A percentile compares a stretch with the other conserved stretches of the same genome.
Conservation (phyloP, 768 basidiomycete genomes). For the Suillus subluteus region DNA sequence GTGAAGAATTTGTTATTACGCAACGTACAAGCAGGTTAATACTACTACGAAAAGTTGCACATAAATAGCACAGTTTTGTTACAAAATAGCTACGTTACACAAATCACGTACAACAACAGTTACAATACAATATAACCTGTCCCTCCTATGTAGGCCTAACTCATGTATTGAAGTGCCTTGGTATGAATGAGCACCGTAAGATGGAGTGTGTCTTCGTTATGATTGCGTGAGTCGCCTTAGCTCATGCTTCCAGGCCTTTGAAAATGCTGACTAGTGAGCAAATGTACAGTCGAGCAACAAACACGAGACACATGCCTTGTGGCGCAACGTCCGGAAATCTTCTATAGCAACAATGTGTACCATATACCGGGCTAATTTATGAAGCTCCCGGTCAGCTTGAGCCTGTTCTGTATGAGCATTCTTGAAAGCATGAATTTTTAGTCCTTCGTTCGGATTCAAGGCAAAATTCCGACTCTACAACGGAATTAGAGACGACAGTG, state of each 20-base stretch:
- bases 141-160: background rate
- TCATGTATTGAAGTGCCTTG: background rate
- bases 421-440: constrained; percentile 85
- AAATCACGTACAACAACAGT: background rate
- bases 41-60: background rate
- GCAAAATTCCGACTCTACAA: constrained; percentile 81
- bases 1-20: background rate
- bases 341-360: constrained; percentile 58
- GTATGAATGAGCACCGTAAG: background rate
- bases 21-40: background rate
- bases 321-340: constrained; percentile 68
- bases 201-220: constrained; percentile 1
- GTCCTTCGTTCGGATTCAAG: constrained; percentile 79
- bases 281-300: background rate
- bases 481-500: constrained; percentile 6
- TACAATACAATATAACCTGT: background rate
- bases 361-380: constrained; percentile 67
- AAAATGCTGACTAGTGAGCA: background rate
- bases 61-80: background rate
- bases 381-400: constrained; percentile 69
- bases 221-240: constrained; percentile 26
- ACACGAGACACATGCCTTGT: constrained; percentile 53
- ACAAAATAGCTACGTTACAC: background rate
- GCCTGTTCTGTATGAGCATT: constrained; percentile 70
- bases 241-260: constrained; percentile 39